phyloP scores from a whole-genome alignment of 768 basidiomycete genomes.

The Panellus pusillus region DNA sequence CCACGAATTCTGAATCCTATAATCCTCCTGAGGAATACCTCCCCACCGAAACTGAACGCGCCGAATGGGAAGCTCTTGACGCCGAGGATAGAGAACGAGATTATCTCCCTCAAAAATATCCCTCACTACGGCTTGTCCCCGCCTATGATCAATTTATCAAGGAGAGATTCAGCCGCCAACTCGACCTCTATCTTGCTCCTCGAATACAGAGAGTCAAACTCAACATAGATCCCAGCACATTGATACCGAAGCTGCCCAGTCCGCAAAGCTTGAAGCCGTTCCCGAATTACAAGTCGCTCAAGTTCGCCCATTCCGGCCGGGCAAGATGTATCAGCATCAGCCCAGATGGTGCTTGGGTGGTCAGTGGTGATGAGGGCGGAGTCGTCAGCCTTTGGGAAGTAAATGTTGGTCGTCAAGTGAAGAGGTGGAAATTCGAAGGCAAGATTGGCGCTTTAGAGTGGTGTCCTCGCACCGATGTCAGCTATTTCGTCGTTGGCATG shows the following conservation, averaged over 20 bases:
- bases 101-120: conserved; percentile 85
- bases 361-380: conserved; percentile 90
- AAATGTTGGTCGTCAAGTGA: conserved; percentile 83
- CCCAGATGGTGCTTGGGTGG: conserved; percentile 88
- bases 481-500: conserved; percentile 78
- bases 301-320: conserved; percentile 66
- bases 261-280: conserved; percentile 91
- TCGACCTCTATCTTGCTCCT: conserved; percentile 96
- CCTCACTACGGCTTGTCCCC: conserved; percentile 84
- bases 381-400: conserved; percentile 89
- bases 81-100: conserved; percentile 88
- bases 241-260: conserved; percentile 93
- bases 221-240: conserved; percentile 86
- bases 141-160: conserved; percentile 91
- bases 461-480: conserved; percentile 86
- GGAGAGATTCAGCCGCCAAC: conserved; percentile 88
- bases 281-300: conserved; percentile 81
- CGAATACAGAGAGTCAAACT: conserved; percentile 84
- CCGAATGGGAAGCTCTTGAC: conserved; percentile 80
- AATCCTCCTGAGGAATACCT: conserved; percentile 98
- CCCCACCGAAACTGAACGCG: conserved; percentile 77
- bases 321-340: conserved; percentile 78
- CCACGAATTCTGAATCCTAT: conserved; percentile 95
- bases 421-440: conserved; percentile 78
- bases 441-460: conserved; percentile 88